These are phyloP conservation scores for Penicillium flavigenum DNA, from an alignment of 495 filamentous ascomycete genomes.

Conservation along the genomic window DNA sequence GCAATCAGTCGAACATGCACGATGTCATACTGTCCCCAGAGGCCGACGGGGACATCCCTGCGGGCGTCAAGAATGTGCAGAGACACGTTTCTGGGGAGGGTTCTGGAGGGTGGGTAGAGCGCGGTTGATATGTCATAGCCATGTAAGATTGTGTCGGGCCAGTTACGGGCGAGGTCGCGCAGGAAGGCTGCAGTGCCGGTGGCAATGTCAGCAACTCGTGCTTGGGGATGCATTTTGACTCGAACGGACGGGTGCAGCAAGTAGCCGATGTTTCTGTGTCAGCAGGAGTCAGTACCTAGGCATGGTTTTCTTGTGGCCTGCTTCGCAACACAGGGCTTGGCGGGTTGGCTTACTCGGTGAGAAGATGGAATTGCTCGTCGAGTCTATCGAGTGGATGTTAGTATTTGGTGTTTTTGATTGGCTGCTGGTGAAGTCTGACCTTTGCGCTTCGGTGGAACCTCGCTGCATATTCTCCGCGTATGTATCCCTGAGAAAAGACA, in stretches of 20 bases:
- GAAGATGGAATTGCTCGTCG: conserved; percentile 6
- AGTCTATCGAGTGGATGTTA: background rate
- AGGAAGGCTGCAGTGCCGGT: conserved; percentile 33
- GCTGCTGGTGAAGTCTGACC: background rate
- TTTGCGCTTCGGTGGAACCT: conserved; percentile 10
- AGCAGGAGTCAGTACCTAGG: conserved; percentile 6
- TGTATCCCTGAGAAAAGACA: background rate
- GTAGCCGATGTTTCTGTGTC: conserved; percentile 12
- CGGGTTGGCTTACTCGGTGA: conserved; percentile 3
- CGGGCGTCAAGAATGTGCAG: conserved; percentile 20
- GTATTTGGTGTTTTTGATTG: background rate
- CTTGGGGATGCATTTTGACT: conserved; percentile 9
- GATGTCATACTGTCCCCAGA: conserved; percentile 33
- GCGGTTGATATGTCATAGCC: conserved; percentile 31
- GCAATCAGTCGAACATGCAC: conserved; percentile 36
- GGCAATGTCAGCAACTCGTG: conserved; percentile 24
- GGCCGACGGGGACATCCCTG: conserved; percentile 19
- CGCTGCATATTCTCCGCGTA: conserved; percentile 14
- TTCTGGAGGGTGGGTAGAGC: conserved; percentile 22
- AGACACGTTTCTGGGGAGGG: conserved; percentile 28
- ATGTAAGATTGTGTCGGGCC: conserved; percentile 19
- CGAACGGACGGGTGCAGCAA: conserved; percentile 18
- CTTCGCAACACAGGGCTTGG: background rate
- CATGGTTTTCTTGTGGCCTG: background rate
- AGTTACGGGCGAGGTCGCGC: conserved; percentile 22